Percentiles rank a stretch among this genome's conserved stretches.
Conservation (phyloP, 2,329 filamentous ascomycete species). For the Phoma herbarum region DNA sequence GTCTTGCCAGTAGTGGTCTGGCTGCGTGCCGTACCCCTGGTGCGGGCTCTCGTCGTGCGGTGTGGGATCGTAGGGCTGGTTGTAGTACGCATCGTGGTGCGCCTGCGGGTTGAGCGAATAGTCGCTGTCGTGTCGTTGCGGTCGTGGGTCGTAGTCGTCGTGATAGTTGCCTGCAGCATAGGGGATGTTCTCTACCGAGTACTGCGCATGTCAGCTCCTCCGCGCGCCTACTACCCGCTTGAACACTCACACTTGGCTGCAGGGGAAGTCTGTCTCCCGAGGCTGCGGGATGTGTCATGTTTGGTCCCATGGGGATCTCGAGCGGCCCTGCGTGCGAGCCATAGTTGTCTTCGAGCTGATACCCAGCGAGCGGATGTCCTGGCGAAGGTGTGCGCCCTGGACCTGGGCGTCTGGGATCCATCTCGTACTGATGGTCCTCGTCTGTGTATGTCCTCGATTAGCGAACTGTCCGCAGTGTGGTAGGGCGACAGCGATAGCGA, state of each 20-base stretch:
- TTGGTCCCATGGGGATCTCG: slow-evolving; percentile 73
- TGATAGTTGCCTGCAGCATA: slow-evolving; percentile 71
- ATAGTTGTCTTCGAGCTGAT: slow-evolving; percentile 85
- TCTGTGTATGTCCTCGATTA: slow-evolving; percentile 30
- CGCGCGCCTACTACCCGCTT: background rate
- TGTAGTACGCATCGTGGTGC: slow-evolving; percentile 88
- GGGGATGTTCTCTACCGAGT: slow-evolving; percentile 75
- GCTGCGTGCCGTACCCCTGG: slow-evolving; percentile 57
- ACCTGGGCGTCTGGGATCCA: slow-evolving; percentile 62
- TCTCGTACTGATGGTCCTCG: slow-evolving; percentile 43
- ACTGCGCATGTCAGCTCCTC: slow-evolving; percentile 55
- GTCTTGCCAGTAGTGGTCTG: slow-evolving; percentile 68
- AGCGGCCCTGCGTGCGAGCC: slow-evolving; percentile 63
- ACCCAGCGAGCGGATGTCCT: slow-evolving; percentile 76
- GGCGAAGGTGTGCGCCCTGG: slow-evolving; percentile 73
- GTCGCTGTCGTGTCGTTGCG: slow-evolving; percentile 64
- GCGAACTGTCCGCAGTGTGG: slow-evolving; percentile 33
- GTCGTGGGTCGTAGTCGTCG: slow-evolving; percentile 58
- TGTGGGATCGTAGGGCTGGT: slow-evolving; percentile 79
- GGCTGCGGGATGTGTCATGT: slow-evolving; percentile 58
- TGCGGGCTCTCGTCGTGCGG: slow-evolving; percentile 68
- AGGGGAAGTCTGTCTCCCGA: slow-evolving; percentile 80
- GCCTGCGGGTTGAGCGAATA: slow-evolving; percentile 83
- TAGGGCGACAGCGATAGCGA: slow-evolving; percentile 9
- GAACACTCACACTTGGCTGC: slow-evolving; percentile 78